Conservation (phyloP, 331 rosid genomes). For the Rosa hybrid region DNA sequence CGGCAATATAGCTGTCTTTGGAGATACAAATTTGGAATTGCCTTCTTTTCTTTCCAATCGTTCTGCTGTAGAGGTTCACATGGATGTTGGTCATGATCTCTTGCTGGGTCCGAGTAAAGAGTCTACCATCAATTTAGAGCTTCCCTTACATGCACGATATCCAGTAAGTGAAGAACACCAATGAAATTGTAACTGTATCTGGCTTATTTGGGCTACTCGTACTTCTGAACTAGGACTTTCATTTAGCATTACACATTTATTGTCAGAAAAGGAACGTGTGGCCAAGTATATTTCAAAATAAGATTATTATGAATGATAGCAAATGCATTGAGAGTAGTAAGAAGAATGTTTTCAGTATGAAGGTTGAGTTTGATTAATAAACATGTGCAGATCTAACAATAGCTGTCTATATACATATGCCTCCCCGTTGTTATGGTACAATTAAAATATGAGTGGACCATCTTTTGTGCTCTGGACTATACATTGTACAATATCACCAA, state of each 20-base stretch:
- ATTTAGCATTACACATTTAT: neutral
- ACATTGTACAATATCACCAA: neutral
- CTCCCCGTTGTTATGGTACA: neutral
- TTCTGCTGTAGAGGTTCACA: conserved; percentile 78
- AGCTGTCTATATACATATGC: neutral
- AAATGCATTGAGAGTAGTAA: neutral
- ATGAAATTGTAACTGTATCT: neutral
- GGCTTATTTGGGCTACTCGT: neutral
- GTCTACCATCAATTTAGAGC: conserved; percentile 41
- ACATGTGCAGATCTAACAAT: neutral
- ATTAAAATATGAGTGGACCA: neutral
- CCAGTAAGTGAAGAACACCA: conserved; percentile 49
- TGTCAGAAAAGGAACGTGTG: neutral
- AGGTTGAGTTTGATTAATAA: neutral
- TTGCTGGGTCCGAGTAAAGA: conserved; percentile 25
- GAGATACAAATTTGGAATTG: conserved; percentile 83
- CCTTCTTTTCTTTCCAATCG: conserved; percentile 81
- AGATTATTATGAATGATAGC: neutral
- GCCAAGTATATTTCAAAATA: neutral
- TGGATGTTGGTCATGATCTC: conserved; percentile 41
- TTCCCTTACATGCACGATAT: conserved; percentile 88
- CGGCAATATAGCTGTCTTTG: conserved; percentile 64
- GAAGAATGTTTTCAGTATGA: neutral
- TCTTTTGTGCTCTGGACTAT: neutral
- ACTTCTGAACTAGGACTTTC: neutral